Conservation (phyloP, 78 protist species). For the Blattamonas nauphoetae region DNA sequence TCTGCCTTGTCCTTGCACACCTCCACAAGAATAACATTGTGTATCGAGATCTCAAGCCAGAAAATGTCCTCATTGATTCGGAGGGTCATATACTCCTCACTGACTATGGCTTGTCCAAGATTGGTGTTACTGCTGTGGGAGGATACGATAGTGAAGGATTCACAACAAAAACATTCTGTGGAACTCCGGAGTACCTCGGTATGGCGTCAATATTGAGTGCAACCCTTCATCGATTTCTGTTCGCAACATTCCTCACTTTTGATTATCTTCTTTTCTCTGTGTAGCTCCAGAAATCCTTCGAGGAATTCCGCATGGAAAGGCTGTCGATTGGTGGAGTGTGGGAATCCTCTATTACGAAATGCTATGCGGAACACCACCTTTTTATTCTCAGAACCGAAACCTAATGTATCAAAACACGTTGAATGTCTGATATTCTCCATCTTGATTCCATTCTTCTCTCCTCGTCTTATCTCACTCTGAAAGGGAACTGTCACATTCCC, state of each 20-base stretch:
- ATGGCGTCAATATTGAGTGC: too few relatives aligned
- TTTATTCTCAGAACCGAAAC: neutral
- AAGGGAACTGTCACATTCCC: neutral
- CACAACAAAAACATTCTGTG: neutral
- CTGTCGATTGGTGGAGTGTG: conserved; percentile 16
- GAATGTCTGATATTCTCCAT: neutral
- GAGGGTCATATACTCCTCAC: neutral
- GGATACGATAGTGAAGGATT: neutral
- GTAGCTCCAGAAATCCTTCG: too few relatives aligned
- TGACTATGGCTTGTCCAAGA: conserved; percentile 4
- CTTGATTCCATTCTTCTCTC: too few relatives aligned
- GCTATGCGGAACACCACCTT: neutral
- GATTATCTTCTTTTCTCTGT: too few relatives aligned
- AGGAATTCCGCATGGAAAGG: too few relatives aligned
- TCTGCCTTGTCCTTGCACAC: neutral
- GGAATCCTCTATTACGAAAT: conserved; percentile 1
- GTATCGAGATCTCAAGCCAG: conserved; percentile 5
- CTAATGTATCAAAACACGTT: neutral
- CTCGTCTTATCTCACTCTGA: too few relatives aligned
- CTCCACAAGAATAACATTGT: conserved; percentile 12
- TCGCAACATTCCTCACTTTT: too few relatives aligned
- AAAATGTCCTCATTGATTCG: neutral
- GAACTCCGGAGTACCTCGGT: conserved; percentile 8
- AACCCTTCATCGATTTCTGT: too few relatives aligned
- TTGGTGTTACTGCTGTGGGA: neutral